Base-by-base conservation (phyloP, 345 rosid species). In the Dimocarpus longan region DNA sequence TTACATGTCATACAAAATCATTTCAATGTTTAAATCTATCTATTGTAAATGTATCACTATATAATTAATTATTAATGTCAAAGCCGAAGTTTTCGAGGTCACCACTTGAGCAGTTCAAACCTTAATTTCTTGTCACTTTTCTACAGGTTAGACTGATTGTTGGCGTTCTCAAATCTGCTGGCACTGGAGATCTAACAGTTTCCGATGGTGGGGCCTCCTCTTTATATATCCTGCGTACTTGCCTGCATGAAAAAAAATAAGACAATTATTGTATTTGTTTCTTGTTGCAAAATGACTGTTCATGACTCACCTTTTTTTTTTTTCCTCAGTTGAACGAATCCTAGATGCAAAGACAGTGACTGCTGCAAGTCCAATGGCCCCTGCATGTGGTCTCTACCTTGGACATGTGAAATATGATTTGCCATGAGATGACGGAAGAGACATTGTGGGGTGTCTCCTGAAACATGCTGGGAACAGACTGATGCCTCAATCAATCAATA, bases 281-380 rank as follows among this genome's bases (percentile, higher is more conserved):
- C n/a, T 66, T 24, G 37, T 22, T 44, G 28, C 24, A 18, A 67
- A 56, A n/a, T 52, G 56, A 66, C n/a, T 15, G 6, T 28, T 76
- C 57, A 16, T 1, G 6, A 60, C 54, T 48, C 39, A 70, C 10
- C 12, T 10, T 0, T 3, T 10, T 46, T 66, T 73, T 42, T 64
- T 69, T 56, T 57, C 82, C 75, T 70, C 92, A 95, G 98, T 89
- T 77, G 86, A 82, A 89, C 73, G 84, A 77, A 93, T 95, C 77
- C 80, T 93, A 86, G 64, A 89, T 46, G 98, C 96, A 2, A 93
- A 89, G 86, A 80, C 89, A 8, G 93, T 92, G 80, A 70, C 82
- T 65, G 93, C 91, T 64, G 82, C 96, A 73, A 90, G 89, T 82
- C 95, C 95, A 19, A 91, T 95, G 99, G 97, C 98, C 60, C 98